Evolutionary conservation across 83 land plant genomes (phyloP).

Genomic region (Picea abies): DNA sequence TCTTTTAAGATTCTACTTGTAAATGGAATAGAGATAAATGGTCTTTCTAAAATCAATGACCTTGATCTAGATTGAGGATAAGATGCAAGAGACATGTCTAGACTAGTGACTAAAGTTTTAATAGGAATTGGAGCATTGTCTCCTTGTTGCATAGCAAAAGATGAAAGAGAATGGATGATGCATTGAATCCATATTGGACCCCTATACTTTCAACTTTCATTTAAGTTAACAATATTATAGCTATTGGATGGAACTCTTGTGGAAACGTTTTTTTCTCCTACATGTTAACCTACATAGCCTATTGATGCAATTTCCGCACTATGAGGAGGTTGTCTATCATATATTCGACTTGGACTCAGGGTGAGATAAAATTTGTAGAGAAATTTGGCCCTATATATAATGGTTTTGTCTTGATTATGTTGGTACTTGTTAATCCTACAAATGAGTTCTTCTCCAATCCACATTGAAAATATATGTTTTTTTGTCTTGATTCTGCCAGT

Average conservation of each 20-base stretch:
- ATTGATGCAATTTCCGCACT: neutral
- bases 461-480: too few relatives aligned
- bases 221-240: constrained; percentile 31
- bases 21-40: neutral
- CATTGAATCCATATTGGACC: constrained; percentile 51
- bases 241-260: constrained; percentile 14
- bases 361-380: too few relatives aligned
- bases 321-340: constrained; percentile 41
- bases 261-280: constrained; percentile 32
- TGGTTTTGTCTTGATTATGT: too few relatives aligned
- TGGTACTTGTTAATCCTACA: too few relatives aligned
- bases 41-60: neutral
- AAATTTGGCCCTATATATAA: too few relatives aligned
- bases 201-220: constrained; percentile 41
- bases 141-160: constrained; percentile 24
- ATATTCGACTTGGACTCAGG: neutral
- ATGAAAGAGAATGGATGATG: constrained; percentile 33
- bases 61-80: constrained; percentile 5
- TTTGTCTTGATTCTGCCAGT: too few relatives aligned
- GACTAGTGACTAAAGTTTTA: neutral
- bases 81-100: neutral
- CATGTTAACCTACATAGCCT: constrained; percentile 31
- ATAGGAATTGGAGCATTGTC: constrained; percentile 9
- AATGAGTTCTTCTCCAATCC: too few relatives aligned
- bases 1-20: constrained; percentile 27